phyloP scores from a whole-genome alignment of 2,329 filamentous ascomycete species.

The Lomentospora prolificans region DNA sequence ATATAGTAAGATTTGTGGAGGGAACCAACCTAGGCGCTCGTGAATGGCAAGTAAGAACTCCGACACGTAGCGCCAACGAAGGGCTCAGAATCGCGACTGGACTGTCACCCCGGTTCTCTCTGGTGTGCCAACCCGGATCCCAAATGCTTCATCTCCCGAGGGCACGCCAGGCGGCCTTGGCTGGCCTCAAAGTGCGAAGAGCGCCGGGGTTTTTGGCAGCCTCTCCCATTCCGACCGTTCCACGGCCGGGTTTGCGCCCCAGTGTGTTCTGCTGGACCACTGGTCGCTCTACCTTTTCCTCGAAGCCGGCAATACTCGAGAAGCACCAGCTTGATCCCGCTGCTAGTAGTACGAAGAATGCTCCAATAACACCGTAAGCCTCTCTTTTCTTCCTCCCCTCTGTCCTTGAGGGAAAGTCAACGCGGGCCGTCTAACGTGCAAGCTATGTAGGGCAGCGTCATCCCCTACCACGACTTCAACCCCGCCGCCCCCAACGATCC shows the following conservation, averaged over 20 bases:
- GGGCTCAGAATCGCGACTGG: background rate
- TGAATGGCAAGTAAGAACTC: background rate
- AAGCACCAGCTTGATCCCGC: background rate
- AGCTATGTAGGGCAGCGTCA: background rate
- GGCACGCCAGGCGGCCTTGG: background rate
- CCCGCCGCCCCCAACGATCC: conserved; percentile 21
- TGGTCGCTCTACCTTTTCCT: background rate
- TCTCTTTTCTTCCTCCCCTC: background rate
- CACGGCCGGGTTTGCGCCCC: background rate
- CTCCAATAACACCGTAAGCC: background rate
- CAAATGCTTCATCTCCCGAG: background rate
- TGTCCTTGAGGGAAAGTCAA: background rate
- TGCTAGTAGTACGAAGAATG: background rate
- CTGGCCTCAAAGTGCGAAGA: background rate
- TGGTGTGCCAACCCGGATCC: background rate
- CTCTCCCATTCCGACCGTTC: background rate
- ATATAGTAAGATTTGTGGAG: too few relatives aligned
- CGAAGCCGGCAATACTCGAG: background rate
- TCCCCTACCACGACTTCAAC: background rate
- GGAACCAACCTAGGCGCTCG: background rate
- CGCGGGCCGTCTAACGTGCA: background rate
- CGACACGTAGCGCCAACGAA: background rate
- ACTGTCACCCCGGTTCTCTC: background rate
- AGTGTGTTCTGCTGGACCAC: background rate
- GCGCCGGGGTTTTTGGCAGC: background rate